phyloP scores from a whole-genome alignment of 495 filamentous ascomycete species.

The Tetracladium setigerum region DNA sequence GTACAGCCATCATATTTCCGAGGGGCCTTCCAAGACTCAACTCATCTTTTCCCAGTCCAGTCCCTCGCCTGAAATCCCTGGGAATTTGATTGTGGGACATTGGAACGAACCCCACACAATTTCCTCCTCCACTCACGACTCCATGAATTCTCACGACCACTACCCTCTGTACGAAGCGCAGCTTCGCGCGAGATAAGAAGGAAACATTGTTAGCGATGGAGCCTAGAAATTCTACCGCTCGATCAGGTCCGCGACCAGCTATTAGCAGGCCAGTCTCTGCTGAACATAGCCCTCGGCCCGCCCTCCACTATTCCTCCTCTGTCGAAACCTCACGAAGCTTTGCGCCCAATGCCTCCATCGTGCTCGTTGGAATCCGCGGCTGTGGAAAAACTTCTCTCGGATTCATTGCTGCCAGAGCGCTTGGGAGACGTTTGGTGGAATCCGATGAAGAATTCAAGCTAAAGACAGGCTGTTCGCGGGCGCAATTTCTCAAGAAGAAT shows the following conservation, averaged over 20 bases:
- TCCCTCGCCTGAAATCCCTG: no score
- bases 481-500: slow-evolving; percentile 41
- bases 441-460: slow-evolving; percentile 61
- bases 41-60: no score
- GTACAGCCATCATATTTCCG: no score
- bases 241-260: background rate
- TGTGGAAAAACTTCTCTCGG: slow-evolving; percentile 71
- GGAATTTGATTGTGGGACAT: no score
- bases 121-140: no score
- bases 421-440: slow-evolving; percentile 62
- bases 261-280: background rate
- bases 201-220: background rate
- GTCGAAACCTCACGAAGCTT: slow-evolving; percentile 28
- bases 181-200: no score
- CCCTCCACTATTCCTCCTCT: background rate
- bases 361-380: slow-evolving; percentile 64
- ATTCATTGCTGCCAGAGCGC: slow-evolving; percentile 60
- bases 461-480: slow-evolving; percentile 51
- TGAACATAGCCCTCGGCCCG: background rate
- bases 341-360: slow-evolving; percentile 55
- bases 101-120: no score
- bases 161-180: no score
- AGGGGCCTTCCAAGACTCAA: no score
- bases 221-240: background rate
- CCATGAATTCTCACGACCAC: no score